phyloP scores from a whole-genome alignment of 495 filamentous ascomycete genomes.

The Penicillium simplicissimum region DNA sequence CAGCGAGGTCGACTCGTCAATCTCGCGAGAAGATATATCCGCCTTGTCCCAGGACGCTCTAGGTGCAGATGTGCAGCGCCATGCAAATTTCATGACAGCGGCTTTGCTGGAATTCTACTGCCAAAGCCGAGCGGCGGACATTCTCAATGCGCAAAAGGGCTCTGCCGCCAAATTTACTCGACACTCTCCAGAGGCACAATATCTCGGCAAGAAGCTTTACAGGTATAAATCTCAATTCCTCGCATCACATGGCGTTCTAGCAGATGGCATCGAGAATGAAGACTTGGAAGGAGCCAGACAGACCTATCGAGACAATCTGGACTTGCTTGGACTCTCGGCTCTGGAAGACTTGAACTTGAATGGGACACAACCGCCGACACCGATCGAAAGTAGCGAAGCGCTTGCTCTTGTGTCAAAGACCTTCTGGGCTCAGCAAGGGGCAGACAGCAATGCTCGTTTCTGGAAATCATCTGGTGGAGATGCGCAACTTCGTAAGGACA shows the following conservation, averaged over 20 bases:
- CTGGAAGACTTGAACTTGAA: slow-evolving; percentile 39
- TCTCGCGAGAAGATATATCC: slow-evolving; percentile 27
- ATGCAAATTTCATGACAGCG: slow-evolving; percentile 47
- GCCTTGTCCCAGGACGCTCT: slow-evolving; percentile 26
- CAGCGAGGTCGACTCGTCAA: slow-evolving; percentile 15
- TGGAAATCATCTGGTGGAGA: slow-evolving; percentile 13
- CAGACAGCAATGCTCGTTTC: slow-evolving; percentile 14
- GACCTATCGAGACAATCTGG: slow-evolving; percentile 46
- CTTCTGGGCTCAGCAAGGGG: slow-evolving; percentile 7
- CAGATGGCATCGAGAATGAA: slow-evolving; percentile 42
- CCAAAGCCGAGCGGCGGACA: slow-evolving; percentile 45
- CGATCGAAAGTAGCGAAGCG: slow-evolving; percentile 23
- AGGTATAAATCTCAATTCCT: slow-evolving; percentile 44
- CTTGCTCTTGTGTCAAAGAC: slow-evolving; percentile 25
- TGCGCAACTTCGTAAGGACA: slow-evolving; percentile 19
- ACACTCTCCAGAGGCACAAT: slow-evolving; percentile 46
- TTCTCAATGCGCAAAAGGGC: slow-evolving; percentile 43
- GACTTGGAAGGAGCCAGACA: slow-evolving; percentile 38
- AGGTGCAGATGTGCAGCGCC: slow-evolving; percentile 34
- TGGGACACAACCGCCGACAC: slow-evolving; percentile 15
- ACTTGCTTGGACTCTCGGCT: slow-evolving; percentile 40
- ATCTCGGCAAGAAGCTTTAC: slow-evolving; percentile 46
- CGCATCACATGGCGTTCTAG: slow-evolving; percentile 41
- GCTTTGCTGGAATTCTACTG: slow-evolving; percentile 49
- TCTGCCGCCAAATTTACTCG: slow-evolving; percentile 38